Percentiles rank a stretch among this genome's conserved stretches.
Evolutionary conservation across 179 eudicot genomes (phyloP).

Genomic region (Beta macrorhiza): DNA sequence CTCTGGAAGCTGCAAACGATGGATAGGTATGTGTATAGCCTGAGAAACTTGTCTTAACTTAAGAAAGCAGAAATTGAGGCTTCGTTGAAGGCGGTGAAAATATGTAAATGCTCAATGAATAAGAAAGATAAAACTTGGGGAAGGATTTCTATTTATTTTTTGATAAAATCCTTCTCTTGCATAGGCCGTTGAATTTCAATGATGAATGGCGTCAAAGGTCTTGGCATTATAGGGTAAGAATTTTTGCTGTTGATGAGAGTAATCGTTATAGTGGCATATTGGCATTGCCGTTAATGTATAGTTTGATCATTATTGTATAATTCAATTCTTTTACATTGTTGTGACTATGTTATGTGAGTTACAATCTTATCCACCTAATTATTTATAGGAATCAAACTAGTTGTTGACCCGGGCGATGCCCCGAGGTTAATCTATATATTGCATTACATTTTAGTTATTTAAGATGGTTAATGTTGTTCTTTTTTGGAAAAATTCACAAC

Average conservation of each 20-base stretch:
- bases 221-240: background rate
- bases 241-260: conserved; percentile 4
- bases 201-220: background rate
- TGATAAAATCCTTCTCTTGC: conserved; percentile 10
- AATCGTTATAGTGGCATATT: conserved; percentile 7
- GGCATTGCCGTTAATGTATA: conserved; percentile 21
- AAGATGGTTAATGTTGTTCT: too few relatives aligned
- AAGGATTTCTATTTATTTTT: conserved; percentile 16
- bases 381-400: background rate
- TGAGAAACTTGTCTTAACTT: background rate
- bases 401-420: too few relatives aligned
- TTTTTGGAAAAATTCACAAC: too few relatives aligned
- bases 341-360: background rate
- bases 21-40: background rate
- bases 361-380: conserved; percentile 19
- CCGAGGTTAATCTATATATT: too few relatives aligned
- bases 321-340: conserved; percentile 11
- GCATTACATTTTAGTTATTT: too few relatives aligned
- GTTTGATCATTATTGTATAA: conserved; percentile 27
- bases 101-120: conserved; percentile 9
- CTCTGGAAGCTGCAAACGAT: background rate
- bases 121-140: background rate
- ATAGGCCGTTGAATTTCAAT: background rate
- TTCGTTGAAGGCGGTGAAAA: background rate
- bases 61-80: background rate